These are phyloP conservation scores for Chlorella sorokiniana DNA, from an alignment of 139 green algal genomes.

Conservation along the genomic window DNA sequence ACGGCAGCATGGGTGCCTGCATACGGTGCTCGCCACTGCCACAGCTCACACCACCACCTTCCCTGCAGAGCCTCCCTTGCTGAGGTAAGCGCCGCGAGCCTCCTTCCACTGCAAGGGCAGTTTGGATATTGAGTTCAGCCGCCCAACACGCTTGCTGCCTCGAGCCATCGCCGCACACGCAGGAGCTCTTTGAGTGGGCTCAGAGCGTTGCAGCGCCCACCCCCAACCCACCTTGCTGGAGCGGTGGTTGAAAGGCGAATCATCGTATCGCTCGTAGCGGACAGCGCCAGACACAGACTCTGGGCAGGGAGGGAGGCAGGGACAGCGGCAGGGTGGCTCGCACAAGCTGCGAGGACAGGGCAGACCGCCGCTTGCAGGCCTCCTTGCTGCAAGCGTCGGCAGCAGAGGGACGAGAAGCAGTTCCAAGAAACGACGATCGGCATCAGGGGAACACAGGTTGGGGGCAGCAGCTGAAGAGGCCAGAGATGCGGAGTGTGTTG, in stretches of 20 bases:
- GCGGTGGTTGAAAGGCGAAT: slow-evolving; percentile 12
- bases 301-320: not conserved
- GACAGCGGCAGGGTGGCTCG: too few species aligned
- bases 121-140: not conserved
- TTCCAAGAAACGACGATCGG: not conserved
- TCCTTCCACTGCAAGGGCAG: slow-evolving; percentile 21
- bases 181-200: not conserved
- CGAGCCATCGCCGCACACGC: not conserved
- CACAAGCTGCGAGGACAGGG: not conserved
- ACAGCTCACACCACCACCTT: not conserved
- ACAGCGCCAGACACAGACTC: not conserved
- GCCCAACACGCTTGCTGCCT: not conserved
- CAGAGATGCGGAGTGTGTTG: not conserved
- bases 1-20: too few species aligned
- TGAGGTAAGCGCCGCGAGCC: not conserved
- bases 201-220: not conserved
- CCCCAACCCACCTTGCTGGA: not conserved
- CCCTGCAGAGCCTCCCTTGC: not conserved
- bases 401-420: not conserved
- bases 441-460: not conserved
- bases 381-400: not conserved
- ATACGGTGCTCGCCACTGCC: not conserved
- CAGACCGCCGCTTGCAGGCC: not conserved
- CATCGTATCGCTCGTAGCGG: slow-evolving; percentile 7
- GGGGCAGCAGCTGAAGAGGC: not conserved